phyloP scores from a whole-genome alignment of 2,329 filamentous ascomycete genomes.

The Remersonia thermophila region DNA sequence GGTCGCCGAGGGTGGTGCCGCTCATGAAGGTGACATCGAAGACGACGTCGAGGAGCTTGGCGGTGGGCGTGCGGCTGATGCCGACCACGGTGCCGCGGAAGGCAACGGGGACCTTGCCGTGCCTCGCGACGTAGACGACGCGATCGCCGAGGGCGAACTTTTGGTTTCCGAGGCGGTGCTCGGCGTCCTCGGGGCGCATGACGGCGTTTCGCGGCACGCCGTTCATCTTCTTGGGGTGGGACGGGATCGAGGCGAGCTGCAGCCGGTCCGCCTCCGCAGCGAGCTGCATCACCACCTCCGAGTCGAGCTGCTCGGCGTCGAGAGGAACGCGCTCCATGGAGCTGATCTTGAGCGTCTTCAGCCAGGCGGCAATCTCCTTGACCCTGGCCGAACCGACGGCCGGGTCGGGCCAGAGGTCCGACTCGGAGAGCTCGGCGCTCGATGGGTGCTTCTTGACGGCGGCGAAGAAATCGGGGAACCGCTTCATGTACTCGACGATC shows the following conservation, averaged over 20 bases:
- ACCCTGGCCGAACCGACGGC: slow-evolving; percentile 64
- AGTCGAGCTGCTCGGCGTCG: slow-evolving; percentile 92
- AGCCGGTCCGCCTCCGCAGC: slow-evolving; percentile 58
- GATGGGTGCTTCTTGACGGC: slow-evolving; percentile 77
- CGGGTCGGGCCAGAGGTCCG: slow-evolving; percentile 68
- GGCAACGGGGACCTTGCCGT: slow-evolving; percentile 88
- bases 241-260: slow-evolving; percentile 37
- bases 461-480: slow-evolving; percentile 90
- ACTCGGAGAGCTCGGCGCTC: slow-evolving; percentile 71
- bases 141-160: slow-evolving; percentile 76
- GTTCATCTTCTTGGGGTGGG: slow-evolving; percentile 57
- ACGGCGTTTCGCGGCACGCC: slow-evolving; percentile 78
- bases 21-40: slow-evolving; percentile 97
- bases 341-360: slow-evolving; percentile 84
- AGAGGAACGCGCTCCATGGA: slow-evolving; percentile 91
- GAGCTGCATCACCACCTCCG: slow-evolving; percentile 70
- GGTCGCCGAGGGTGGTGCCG: slow-evolving; percentile 78
- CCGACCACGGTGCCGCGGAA: slow-evolving; percentile 89
- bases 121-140: slow-evolving; percentile 82
- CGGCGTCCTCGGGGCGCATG: slow-evolving; percentile 89
- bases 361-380: slow-evolving; percentile 87
- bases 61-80: slow-evolving; percentile 75
- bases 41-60: slow-evolving; percentile 75
- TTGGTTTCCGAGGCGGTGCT: slow-evolving; percentile 80
- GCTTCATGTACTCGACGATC: slow-evolving; percentile 78